These are phyloP conservation scores for Daldinia decipiens DNA, from an alignment of 495 filamentous ascomycete species.

Conservation along the genomic window DNA sequence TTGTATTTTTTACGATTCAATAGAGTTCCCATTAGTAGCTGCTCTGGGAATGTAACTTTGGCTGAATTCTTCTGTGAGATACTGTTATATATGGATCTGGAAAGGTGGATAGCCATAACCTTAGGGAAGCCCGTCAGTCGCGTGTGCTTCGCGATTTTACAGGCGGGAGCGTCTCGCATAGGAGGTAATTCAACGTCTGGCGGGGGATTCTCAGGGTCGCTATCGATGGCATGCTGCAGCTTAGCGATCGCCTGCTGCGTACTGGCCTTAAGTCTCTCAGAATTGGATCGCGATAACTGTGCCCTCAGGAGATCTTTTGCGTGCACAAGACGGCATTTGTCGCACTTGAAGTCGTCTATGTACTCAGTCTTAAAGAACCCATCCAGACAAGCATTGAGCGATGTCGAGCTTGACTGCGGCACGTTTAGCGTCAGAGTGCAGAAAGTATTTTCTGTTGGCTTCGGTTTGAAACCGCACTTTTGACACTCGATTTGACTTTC, in stretches of 20 bases:
- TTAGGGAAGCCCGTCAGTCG: slow-evolving; percentile 87
- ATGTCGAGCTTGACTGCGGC: slow-evolving; percentile 70
- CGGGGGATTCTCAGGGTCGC: slow-evolving; percentile 80
- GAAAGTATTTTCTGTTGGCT: slow-evolving; percentile 82
- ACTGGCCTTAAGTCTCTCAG: slow-evolving; percentile 60
- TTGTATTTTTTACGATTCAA: slow-evolving; percentile 82
- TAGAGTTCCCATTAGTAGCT: slow-evolving; percentile 80
- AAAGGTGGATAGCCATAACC: slow-evolving; percentile 90
- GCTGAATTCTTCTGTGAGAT: slow-evolving; percentile 91
- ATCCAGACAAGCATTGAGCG: slow-evolving; percentile 78
- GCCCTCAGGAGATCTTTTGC: slow-evolving; percentile 58
- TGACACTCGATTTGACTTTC: slow-evolving; percentile 95
- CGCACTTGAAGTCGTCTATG: slow-evolving; percentile 97
- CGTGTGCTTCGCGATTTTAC: slow-evolving; percentile 85
- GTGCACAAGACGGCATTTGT: slow-evolving; percentile 87
- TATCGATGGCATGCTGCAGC: slow-evolving; percentile 70
- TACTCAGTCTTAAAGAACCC: slow-evolving; percentile 92
- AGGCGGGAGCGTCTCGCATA: slow-evolving; percentile 74
- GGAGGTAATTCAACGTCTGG: slow-evolving; percentile 80
- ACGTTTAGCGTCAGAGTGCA: slow-evolving; percentile 94
- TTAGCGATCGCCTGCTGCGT: slow-evolving; percentile 59
- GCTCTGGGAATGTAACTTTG: slow-evolving; percentile 91
- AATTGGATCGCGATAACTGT: slow-evolving; percentile 52
- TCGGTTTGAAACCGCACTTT: slow-evolving; percentile 88
- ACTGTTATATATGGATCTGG: slow-evolving; percentile 86